A percentile compares a stretch with the other conserved stretches of the same genome.
Conservation (phyloP, 768 basidiomycete species). For the Mycena maculata region DNA sequence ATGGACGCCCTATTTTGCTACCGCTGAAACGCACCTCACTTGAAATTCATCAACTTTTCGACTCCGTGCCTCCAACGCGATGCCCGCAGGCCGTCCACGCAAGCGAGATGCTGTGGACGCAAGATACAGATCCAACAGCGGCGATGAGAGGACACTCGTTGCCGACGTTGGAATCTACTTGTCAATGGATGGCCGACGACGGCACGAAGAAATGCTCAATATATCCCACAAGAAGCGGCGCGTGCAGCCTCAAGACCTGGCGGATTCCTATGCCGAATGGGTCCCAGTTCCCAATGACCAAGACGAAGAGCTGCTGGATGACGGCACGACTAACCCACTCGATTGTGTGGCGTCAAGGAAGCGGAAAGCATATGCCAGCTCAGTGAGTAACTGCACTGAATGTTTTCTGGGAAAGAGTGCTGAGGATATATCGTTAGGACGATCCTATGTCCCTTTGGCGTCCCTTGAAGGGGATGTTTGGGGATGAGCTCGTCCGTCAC, state of each 20-base stretch:
- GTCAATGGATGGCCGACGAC: neutral
- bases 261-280: neutral
- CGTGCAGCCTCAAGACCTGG: neutral
- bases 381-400: neutral
- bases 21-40: too few relatives aligned
- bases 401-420: too few relatives aligned
- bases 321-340: neutral
- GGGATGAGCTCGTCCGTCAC: conserved; percentile 15
- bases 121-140: neutral
- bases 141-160: too few relatives aligned
- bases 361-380: neutral
- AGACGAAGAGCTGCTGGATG: neutral
- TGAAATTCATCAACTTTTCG: too few relatives aligned
- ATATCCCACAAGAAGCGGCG: neutral
- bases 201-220: neutral
- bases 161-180: conserved; percentile 5
- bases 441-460: conserved; percentile 6
- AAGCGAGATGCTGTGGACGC: too few relatives aligned
- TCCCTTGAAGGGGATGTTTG: neutral
- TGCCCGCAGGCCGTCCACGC: too few relatives aligned
- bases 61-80: too few relatives aligned
- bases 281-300: neutral
- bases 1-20: too few relatives aligned
- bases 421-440: neutral
- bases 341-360: too few relatives aligned